Evolutionary conservation across 2,329 filamentous ascomycete genomes (phyloP), one percentile per base, ranked within the genome.

Genomic region (Sclerotinia minor): DNA sequence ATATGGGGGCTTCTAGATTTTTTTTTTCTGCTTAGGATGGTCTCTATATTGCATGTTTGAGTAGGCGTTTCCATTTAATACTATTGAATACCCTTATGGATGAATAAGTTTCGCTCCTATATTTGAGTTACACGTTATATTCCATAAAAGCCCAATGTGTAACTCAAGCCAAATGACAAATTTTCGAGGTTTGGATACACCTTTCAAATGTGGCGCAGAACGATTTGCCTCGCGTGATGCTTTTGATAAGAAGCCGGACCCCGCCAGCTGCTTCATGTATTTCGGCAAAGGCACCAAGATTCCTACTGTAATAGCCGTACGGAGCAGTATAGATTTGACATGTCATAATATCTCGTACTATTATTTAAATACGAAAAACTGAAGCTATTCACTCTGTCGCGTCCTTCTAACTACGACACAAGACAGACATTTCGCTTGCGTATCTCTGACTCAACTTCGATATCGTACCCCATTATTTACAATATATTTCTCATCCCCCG

Each of bases 71-170:
- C 47, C 19, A 29, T 52, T 67, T 61, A 61, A 67, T 67, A 49
- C 49, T 67, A 67, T 67, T 67, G 19, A 67, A 67, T 67, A 67
- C 64, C 64, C 61, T 54, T 32, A 64, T 64, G 32, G 11, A 61
- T 21, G 32, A 67, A 61, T 19, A 50, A 38, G 29, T 64, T 45
- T 21, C 21, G 41, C 26, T 26, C 54, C 13, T 61, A 61, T 38
- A 17, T 50, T 61, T 26, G 45, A 38, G 58, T 35, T 49, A 49
- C 19, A 60, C 45, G 17, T 24, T 24, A 49, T 38, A n/a, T 26
- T 59, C 32, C 44, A 32, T 47, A 5, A 32, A 59, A 26, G 29
- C 11, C 19, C 17, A 47, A 45, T 35, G 35, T 45, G 49, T 19
- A 41, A 41, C 15, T 13, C 38, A 8, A 5, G 57, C 15, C 17